Percentiles rank a stretch among this genome's conserved stretches.
Evolutionary conservation across 345 rosid species (phyloP).

Genomic region (Sapria himalayana): DNA sequence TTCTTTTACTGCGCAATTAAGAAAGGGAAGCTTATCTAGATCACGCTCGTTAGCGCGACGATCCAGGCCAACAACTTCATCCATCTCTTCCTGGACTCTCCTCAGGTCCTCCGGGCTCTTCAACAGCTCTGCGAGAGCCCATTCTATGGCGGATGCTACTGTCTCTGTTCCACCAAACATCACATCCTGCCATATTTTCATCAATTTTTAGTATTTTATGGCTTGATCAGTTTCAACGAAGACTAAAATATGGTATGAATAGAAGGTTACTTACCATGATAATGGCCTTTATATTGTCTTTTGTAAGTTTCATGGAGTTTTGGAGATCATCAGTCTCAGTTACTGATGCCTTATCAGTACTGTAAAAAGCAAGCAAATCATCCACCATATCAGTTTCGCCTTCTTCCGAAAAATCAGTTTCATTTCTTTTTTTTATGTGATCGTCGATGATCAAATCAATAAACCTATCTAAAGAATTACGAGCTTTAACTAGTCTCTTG

Average conservation of each 20-base stretch:
- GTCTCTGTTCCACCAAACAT: constrained; percentile 99
- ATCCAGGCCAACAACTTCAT: constrained; percentile 57
- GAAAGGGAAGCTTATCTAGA: constrained; percentile 36
- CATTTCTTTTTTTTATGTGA: constrained; percentile 31
- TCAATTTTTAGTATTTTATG: too few relatives aligned
- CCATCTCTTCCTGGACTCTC: constrained; percentile 48
- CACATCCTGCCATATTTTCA: constrained; percentile 40
- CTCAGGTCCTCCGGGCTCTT: constrained; percentile 42
- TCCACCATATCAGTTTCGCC: constrained; percentile 68
- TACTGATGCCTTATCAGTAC: constrained; percentile 41
- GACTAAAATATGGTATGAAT: neutral
- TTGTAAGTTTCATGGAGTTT: constrained; percentile 41
- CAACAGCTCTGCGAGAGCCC: constrained; percentile 72
- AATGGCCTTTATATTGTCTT: constrained; percentile 72
- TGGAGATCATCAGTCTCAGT: constrained; percentile 33
- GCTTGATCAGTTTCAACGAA: too few relatives aligned
- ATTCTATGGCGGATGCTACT: constrained; percentile 83
- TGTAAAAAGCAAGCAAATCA: constrained; percentile 53
- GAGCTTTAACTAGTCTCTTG: constrained; percentile 37
- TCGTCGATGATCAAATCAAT: constrained; percentile 63
- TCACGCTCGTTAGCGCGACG: constrained; percentile 56
- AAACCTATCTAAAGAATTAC: constrained; percentile 41
- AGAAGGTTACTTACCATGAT: constrained; percentile 39
- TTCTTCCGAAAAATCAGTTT: constrained; percentile 8
- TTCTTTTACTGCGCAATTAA: constrained; percentile 53